Percentiles rank a stretch among this genome's conserved stretches.
phyloP scores from a whole-genome alignment of 192 early-diverging fungal species.

The Kappamyces sp. region DNA sequence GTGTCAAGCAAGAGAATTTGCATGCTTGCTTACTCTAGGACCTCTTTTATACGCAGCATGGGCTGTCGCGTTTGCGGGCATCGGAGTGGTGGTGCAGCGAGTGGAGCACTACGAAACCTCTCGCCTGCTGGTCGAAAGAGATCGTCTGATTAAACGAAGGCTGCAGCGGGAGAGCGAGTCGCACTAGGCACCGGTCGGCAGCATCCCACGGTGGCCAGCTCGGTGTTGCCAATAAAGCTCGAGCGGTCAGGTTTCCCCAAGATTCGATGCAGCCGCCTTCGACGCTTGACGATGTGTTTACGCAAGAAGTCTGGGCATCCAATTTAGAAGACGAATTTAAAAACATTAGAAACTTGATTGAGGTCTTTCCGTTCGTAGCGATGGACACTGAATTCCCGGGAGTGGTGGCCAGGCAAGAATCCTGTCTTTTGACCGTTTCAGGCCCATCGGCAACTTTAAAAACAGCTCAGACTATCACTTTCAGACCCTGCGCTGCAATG shows the following conservation, averaged over 20 bases:
- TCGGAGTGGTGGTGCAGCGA: conserved; percentile 1
- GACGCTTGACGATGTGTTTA: conserved; percentile 1
- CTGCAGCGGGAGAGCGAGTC: conserved; percentile 1
- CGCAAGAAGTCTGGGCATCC: conserved; percentile 66
- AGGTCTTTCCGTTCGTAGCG: conserved; percentile 87
- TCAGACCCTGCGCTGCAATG: conserved; percentile 95
- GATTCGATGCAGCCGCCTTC: not conserved
- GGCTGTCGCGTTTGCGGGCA: not conserved
- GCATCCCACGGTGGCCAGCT: not conserved
- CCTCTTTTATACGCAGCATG: conserved; percentile 1
- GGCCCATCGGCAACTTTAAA: conserved; percentile 95
- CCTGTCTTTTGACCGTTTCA: no score
- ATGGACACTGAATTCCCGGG: conserved; percentile 99
- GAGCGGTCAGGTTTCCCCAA: not conserved
- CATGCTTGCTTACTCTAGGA: conserved; percentile 2
- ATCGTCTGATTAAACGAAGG: conserved; percentile 6
- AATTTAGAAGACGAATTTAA: conserved; percentile 94
- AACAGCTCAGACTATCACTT: conserved; percentile 98
- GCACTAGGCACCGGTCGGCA: not conserved
- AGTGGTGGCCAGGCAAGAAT: conserved; percentile 65
- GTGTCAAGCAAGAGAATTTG: not conserved
- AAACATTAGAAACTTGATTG: conserved; percentile 77
- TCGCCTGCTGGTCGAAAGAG: conserved; percentile 6
- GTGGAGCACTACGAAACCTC: conserved; percentile 1
- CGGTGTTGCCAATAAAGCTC: not conserved